Conservation (phyloP, 129 eudicot genomes). For the Glebionis coronaria region DNA sequence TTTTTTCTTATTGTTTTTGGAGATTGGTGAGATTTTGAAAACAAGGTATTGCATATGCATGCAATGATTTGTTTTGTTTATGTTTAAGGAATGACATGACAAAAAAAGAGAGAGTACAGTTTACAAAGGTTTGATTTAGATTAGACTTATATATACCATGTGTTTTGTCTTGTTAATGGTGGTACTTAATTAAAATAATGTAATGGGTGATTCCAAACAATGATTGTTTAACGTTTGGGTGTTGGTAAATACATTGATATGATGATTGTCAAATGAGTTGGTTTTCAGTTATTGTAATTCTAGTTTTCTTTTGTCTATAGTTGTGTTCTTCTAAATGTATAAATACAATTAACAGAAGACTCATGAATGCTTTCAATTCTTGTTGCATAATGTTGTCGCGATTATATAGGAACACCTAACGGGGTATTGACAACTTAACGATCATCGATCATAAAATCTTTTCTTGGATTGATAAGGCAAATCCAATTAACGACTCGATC, state of each 20-base stretch:
- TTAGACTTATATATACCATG: conserved; percentile 19
- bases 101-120: conserved; percentile 18
- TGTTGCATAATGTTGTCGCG: too few relatives aligned
- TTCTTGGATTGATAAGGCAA: too few relatives aligned
- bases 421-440: too few relatives aligned
- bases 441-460: too few relatives aligned
- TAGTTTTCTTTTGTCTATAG: too few relatives aligned
- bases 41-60: conserved; percentile 9
- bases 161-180: conserved; percentile 21
- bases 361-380: too few relatives aligned
- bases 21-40: conserved; percentile 41
- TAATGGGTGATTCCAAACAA: conserved; percentile 19
- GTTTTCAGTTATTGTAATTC: too few relatives aligned
- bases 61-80: conserved; percentile 26
- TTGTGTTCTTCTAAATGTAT: too few relatives aligned
- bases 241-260: background rate
- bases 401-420: too few relatives aligned
- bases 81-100: conserved; percentile 30
- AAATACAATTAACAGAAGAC: too few relatives aligned
- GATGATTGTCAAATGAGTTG: background rate
- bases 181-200: conserved; percentile 29
- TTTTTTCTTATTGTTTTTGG: conserved; percentile 6
- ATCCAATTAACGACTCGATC: too few relatives aligned
- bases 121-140: conserved; percentile 30
- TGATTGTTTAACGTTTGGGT: background rate